Conservation (phyloP, 192 early-diverging fungal species). For the Umbelopsis sp. region DNA sequence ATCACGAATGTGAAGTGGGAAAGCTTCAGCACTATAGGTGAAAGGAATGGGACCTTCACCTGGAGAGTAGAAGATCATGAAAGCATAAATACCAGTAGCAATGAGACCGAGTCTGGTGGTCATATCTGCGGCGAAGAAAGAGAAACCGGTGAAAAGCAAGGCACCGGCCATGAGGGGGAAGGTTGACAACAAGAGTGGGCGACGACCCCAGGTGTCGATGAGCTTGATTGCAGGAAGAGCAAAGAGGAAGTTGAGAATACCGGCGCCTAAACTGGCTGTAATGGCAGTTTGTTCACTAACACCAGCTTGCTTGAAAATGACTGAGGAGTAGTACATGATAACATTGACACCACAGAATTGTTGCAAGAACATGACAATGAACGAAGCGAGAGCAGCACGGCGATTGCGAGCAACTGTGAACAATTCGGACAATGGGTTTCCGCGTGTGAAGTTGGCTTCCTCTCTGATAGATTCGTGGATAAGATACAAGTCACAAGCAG, state of each 20-base stretch:
- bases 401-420: conserved; percentile 14
- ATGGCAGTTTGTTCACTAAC: conserved; percentile 9
- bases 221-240: conserved; percentile 58
- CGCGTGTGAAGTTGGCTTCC: not conserved
- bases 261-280: conserved; percentile 57
- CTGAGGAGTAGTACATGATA: conserved; percentile 79
- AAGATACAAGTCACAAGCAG: conserved; percentile 10
- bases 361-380: conserved; percentile 57
- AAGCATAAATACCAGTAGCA: conserved; percentile 12
- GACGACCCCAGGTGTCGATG: conserved; percentile 67
- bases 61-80: conserved; percentile 22
- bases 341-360: conserved; percentile 86
- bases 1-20: conserved; percentile 23
- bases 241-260: conserved; percentile 59
- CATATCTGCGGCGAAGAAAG: not conserved
- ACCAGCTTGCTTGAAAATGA: conserved; percentile 56
- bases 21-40: conserved; percentile 24
- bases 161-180: conserved; percentile 62
- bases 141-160: conserved; percentile 58
- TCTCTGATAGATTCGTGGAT: not conserved
- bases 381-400: conserved; percentile 14
- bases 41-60: conserved; percentile 23
- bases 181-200: conserved; percentile 66
- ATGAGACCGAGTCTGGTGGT: conserved; percentile 14
- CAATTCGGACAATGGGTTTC: conserved; percentile 8